Percentiles rank a stretch among this genome's conserved stretches.
phyloP scores from a whole-genome alignment of 1,284 basidiomycete genomes.

The Cryptococcus sp. region DNA sequence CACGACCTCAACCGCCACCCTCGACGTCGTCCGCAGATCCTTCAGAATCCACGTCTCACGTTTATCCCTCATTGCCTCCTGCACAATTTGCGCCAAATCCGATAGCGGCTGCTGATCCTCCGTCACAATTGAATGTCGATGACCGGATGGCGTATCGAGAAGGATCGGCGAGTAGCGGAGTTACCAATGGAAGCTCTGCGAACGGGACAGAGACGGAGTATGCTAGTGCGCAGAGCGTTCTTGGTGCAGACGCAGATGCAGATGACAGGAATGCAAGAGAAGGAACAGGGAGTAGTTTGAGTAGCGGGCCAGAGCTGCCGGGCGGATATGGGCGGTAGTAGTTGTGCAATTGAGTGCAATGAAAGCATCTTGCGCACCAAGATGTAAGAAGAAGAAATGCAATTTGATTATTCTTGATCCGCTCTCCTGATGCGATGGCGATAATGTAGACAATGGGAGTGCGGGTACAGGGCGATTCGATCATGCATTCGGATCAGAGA shows the following conservation, averaged over 20 bases:
- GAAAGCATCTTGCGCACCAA: not conserved
- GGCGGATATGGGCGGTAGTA: conserved; percentile 2
- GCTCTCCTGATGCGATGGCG: not conserved
- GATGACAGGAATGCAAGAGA: not conserved
- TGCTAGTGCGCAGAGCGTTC: conserved; percentile 19
- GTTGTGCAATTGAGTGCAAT: not conserved
- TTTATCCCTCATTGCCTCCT: conserved; percentile 3
- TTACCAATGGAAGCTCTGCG: not conserved
- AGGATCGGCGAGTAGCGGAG: conserved; percentile 8
- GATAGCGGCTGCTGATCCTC: not conserved
- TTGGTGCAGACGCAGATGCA: not conserved
- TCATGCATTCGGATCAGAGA: conserved; percentile 38
- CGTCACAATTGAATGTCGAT: not conserved
- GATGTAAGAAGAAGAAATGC: not conserved
- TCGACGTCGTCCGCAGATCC: not conserved
- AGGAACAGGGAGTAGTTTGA: conserved; percentile 1
- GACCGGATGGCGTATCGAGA: conserved; percentile 19
- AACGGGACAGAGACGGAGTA: conserved; percentile 17
- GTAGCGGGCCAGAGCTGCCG: conserved; percentile 1
- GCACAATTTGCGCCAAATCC: not conserved
- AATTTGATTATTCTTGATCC: not conserved
- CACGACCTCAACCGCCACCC: conserved; percentile 12
- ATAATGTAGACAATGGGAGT: not conserved
- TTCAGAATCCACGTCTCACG: not conserved
- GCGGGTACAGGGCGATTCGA: too few relatives aligned